These are phyloP conservation scores for carrot (Daucus carota) DNA, from an alignment of 129 eudicot species.

Conservation along the genomic window DNA sequence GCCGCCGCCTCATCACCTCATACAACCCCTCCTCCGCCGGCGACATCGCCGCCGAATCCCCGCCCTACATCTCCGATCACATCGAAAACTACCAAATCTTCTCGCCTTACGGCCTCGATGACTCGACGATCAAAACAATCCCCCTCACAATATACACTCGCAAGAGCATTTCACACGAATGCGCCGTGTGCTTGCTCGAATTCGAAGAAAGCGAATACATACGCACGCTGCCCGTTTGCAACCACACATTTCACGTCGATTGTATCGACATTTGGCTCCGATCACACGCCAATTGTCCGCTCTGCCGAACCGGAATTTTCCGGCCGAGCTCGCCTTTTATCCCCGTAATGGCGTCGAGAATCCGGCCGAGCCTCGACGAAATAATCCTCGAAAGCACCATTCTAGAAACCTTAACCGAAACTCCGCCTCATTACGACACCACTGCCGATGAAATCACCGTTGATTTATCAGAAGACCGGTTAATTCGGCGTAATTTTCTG, in stretches of 20 bases:
- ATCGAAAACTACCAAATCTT: conserved; percentile 43
- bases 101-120: conserved; percentile 77
- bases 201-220: conserved; percentile 81
- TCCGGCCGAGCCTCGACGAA: conserved; percentile 80
- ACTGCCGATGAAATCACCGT: conserved; percentile 35
- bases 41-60: conserved; percentile 56
- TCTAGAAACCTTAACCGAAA: conserved; percentile 36
- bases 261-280: conserved; percentile 93
- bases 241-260: conserved; percentile 84
- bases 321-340: conserved; percentile 61
- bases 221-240: conserved; percentile 85
- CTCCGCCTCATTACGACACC: conserved; percentile 24
- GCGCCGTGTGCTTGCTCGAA: conserved; percentile 82
- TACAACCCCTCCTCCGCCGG: conserved; percentile 52
- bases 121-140: conserved; percentile 61
- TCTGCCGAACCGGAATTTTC: conserved; percentile 74
- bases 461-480: conserved; percentile 39
- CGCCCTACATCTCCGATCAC: conserved; percentile 46
- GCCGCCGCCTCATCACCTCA: conserved; percentile 49
- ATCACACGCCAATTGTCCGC: conserved; percentile 89
- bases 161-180: conserved; percentile 50
- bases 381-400: conserved; percentile 52
- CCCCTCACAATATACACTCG: conserved; percentile 65
- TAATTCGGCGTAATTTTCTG: conserved; percentile 48
- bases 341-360: conserved; percentile 85